Percentiles rank a stretch among this genome's conserved stretches.
phyloP scores from a whole-genome alignment of 768 basidiomycete genomes.

The Xerocomellus chrysenteron region DNA sequence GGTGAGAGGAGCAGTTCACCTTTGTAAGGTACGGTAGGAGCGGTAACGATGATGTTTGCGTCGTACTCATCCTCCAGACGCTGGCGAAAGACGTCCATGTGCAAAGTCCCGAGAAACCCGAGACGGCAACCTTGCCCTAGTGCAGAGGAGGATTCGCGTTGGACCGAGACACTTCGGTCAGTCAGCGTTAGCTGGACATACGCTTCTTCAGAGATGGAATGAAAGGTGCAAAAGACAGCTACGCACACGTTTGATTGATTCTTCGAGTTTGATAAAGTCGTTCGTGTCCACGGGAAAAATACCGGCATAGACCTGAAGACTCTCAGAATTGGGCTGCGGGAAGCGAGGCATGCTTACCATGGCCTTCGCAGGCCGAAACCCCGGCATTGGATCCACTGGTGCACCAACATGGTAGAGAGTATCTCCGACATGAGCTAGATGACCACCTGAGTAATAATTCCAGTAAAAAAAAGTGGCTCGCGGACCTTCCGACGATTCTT shows the following conservation, averaged over 20 bases:
- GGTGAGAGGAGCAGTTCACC: conserved; percentile 36
- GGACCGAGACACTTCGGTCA: conserved; percentile 86
- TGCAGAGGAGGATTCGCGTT: conserved; percentile 90
- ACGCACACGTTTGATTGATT: conserved; percentile 86
- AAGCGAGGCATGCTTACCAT: conserved; percentile 58
- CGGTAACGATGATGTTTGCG: conserved; percentile 91
- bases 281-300: conserved; percentile 89
- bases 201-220: conserved; percentile 10
- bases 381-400: conserved; percentile 78
- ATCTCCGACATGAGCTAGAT: conserved; percentile 87
- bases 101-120: conserved; percentile 92
- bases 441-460: conserved; percentile 1
- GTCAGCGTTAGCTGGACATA: conserved; percentile 68
- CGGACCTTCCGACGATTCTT: conserved; percentile 88
- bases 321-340: neutral
- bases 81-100: conserved; percentile 96
- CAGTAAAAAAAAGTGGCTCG: neutral
- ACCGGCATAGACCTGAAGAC: conserved; percentile 82
- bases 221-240: neutral
- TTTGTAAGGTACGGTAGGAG: conserved; percentile 94
- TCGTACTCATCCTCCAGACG: conserved; percentile 96
- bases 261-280: conserved; percentile 93
- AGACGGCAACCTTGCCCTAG: conserved; percentile 93
- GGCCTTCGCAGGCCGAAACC: conserved; percentile 88
- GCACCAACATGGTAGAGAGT: conserved; percentile 79